Conservation (phyloP, 139 green algal genomes). For the Mesotaenium endlicherianum region DNA sequence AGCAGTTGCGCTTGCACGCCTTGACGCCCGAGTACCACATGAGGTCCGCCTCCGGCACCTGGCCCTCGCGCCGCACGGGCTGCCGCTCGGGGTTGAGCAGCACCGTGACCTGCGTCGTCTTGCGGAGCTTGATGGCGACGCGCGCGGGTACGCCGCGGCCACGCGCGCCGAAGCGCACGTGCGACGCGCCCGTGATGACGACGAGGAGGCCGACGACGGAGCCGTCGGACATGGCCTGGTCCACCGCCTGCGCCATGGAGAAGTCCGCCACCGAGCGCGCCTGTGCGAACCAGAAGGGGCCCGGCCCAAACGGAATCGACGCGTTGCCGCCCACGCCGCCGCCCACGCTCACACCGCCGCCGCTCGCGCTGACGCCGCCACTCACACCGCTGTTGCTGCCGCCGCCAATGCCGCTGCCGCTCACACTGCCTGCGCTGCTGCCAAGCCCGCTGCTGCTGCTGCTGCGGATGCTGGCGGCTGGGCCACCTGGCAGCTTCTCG, state of each 20-base stretch:
- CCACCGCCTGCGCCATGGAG: slow-evolving; percentile 23
- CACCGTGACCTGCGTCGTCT: slow-evolving; percentile 37
- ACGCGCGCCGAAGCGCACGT: slow-evolving; percentile 24
- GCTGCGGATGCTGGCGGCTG: neutral
- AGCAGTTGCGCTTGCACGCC: slow-evolving; percentile 48
- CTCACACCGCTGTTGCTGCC: neutral
- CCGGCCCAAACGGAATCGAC: slow-evolving; percentile 29
- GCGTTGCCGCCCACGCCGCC: neutral
- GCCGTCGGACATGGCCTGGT: slow-evolving; percentile 26
- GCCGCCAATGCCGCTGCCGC: neutral
- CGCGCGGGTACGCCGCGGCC: slow-evolving; percentile 38
- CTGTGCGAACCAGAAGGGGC: slow-evolving; percentile 36
- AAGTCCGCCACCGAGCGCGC: slow-evolving; percentile 28
- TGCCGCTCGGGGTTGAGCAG: slow-evolving; percentile 51
- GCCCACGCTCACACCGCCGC: neutral
- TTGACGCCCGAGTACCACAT: slow-evolving; percentile 46
- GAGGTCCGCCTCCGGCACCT: slow-evolving; percentile 47
- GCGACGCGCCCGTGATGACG: slow-evolving; percentile 35
- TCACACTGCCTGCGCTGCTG: neutral
- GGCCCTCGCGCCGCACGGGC: slow-evolving; percentile 10
- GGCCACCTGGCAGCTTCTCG: neutral
- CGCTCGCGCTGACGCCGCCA: neutral
- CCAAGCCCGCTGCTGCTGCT: neutral
- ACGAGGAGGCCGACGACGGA: slow-evolving; percentile 7
- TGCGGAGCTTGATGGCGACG: slow-evolving; percentile 27